These are phyloP conservation scores for Phytophthora kernoviae DNA, from an alignment of 352 stramenopile species.

Conservation along the genomic window DNA sequence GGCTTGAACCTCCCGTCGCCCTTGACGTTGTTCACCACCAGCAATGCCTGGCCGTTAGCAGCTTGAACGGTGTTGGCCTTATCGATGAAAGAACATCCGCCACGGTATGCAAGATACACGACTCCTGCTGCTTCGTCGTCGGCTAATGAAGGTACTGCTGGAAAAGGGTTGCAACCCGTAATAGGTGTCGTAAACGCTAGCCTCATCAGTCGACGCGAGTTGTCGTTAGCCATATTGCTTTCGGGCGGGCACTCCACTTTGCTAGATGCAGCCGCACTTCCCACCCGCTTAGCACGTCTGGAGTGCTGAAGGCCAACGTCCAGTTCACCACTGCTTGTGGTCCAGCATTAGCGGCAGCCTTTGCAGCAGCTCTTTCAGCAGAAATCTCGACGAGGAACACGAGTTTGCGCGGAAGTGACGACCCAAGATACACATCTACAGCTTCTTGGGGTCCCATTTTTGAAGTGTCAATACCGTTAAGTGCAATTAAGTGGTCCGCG, in stretches of 20 bases:
- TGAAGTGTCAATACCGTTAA: slow-evolving; percentile 73
- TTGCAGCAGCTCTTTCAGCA: slow-evolving; percentile 23
- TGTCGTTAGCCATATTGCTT: slow-evolving; percentile 10
- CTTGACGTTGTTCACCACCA: slow-evolving; percentile 74
- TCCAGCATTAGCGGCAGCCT: slow-evolving; percentile 11
- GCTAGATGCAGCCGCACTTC: slow-evolving; percentile 57
- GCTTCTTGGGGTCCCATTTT: slow-evolving; percentile 57
- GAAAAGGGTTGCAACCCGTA: slow-evolving; percentile 40
- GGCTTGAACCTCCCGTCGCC: slow-evolving; percentile 62
- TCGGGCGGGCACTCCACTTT: slow-evolving; percentile 58
- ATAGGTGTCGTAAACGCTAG: slow-evolving; percentile 44
- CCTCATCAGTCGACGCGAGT: slow-evolving; percentile 20
- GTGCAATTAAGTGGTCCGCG: slow-evolving; percentile 63
- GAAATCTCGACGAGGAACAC: slow-evolving; percentile 55
- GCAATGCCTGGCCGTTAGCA: slow-evolving; percentile 41
- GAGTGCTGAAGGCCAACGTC: slow-evolving; percentile 52
- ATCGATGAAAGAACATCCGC: slow-evolving; percentile 68
- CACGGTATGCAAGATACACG: slow-evolving; percentile 57
- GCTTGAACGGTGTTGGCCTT: slow-evolving; percentile 49
- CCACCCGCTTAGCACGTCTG: slow-evolving; percentile 54
- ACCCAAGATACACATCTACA: slow-evolving; percentile 55
- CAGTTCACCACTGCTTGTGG: slow-evolving; percentile 48
- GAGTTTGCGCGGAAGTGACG: slow-evolving; percentile 46
- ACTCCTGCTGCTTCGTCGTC: slow-evolving; percentile 12
- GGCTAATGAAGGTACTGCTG: slow-evolving; percentile 10